These are phyloP conservation scores for Austroboletus novae-zelandiae DNA, from an alignment of 1,284 basidiomycete genomes.

Conservation along the genomic window DNA sequence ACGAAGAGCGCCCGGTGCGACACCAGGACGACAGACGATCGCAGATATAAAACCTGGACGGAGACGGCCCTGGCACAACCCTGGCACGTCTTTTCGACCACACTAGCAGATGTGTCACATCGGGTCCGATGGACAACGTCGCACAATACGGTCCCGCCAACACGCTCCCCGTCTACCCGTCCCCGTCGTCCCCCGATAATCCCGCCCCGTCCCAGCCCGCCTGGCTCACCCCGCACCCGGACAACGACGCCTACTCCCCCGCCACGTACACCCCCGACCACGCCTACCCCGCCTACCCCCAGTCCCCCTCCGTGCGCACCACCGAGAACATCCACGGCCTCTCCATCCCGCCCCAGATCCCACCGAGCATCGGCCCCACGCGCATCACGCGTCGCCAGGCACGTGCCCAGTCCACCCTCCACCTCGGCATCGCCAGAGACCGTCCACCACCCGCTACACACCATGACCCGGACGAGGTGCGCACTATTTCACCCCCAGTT, in stretches of 20 bases:
- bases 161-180: conserved; percentile 34
- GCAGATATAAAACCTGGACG: conserved; percentile 31
- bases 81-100: conserved; percentile 33
- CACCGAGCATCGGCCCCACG: conserved; percentile 54
- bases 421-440: conserved; percentile 34
- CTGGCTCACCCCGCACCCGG: conserved; percentile 20
- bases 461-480: conserved; percentile 36
- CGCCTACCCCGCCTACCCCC: conserved; percentile 29
- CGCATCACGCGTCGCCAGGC: conserved; percentile 47
- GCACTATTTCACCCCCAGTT: conserved; percentile 4
- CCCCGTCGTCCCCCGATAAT: conserved; percentile 29
- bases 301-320: conserved; percentile 27
- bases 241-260: conserved; percentile 36
- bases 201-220: conserved; percentile 13
- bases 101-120: conserved; percentile 37
- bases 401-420: conserved; percentile 38
- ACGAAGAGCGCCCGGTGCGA: conserved; percentile 17
- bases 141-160: conserved; percentile 32
- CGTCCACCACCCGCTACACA: conserved; percentile 20
- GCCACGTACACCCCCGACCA: conserved; percentile 35
- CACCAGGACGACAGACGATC: conserved; percentile 14
- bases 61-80: conserved; percentile 25
- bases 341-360: conserved; percentile 39
- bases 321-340: conserved; percentile 32
- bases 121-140: conserved; percentile 38